Conservation (phyloP, 1,139 yeast genomes). For the Nakaseomyces kungkrabaensis region DNA sequence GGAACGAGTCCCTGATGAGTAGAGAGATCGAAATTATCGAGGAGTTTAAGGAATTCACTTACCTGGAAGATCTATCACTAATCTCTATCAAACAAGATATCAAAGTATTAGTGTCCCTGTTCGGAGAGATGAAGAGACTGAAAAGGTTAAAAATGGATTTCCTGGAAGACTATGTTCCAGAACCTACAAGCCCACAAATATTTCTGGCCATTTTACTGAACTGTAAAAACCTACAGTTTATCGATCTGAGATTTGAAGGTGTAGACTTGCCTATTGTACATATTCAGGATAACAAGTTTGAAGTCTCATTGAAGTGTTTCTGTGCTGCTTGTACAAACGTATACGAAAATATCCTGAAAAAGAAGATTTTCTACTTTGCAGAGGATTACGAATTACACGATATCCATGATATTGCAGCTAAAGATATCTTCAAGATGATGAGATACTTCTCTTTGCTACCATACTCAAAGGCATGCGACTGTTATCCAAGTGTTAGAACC, state of each 20-base stretch:
- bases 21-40: slow-evolving; percentile 29
- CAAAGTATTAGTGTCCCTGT: slow-evolving; percentile 25
- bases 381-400: slow-evolving; percentile 25
- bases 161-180: slow-evolving; percentile 28
- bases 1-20: slow-evolving; percentile 31
- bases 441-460: slow-evolving; percentile 30
- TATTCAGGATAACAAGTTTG: slow-evolving; percentile 22
- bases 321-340: slow-evolving; percentile 26
- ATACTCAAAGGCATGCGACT: slow-evolving; percentile 35
- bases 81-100: slow-evolving; percentile 32
- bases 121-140: slow-evolving; percentile 25
- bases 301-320: slow-evolving; percentile 29
- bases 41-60: slow-evolving; percentile 30
- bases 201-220: slow-evolving; percentile 29
- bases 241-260: slow-evolving; percentile 33
- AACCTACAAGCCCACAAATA: slow-evolving; percentile 28
- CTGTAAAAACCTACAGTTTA: slow-evolving; percentile 29
- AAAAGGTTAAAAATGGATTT: slow-evolving; percentile 35
- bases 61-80: slow-evolving; percentile 32
- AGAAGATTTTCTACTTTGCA: slow-evolving; percentile 27
- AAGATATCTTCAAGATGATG: slow-evolving; percentile 31
- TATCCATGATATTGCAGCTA: slow-evolving; percentile 26
- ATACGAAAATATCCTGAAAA: slow-evolving; percentile 24
- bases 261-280: slow-evolving; percentile 29
- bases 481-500: slow-evolving; percentile 34